These are phyloP conservation scores for Morella rubra DNA, from an alignment of 306 rosid species.

Conservation along the genomic window DNA sequence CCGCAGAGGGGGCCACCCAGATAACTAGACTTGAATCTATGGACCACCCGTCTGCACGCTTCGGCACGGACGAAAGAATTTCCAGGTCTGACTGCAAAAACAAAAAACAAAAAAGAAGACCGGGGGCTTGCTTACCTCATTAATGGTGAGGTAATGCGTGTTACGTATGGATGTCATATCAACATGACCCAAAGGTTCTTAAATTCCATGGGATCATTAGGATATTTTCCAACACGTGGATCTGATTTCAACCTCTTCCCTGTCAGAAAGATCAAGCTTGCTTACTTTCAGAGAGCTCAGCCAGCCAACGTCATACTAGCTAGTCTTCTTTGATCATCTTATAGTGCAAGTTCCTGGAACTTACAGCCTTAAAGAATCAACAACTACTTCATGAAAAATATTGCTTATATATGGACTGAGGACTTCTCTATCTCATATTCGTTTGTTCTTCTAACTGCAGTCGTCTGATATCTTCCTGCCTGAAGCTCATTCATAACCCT, in stretches of 20 bases:
- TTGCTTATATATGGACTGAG: background rate
- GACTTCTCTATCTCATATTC: background rate
- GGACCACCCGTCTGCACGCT: too few relatives aligned
- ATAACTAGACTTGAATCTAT: too few relatives aligned
- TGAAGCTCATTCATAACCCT: background rate
- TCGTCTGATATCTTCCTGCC: background rate
- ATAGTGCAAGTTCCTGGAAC: conserved; percentile 23
- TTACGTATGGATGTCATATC: background rate
- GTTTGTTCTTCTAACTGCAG: too few relatives aligned
- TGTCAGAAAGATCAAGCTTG: background rate
- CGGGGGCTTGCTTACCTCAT: conserved; percentile 8
- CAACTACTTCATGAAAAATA: background rate
- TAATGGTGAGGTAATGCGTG: conserved; percentile 2
- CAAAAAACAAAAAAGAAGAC: background rate
- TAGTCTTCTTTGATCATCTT: conserved; percentile 10
- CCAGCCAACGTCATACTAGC: background rate
- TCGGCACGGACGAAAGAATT: too few relatives aligned
- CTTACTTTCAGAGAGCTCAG: background rate
- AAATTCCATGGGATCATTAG: background rate
- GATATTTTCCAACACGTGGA: conserved; percentile 43
- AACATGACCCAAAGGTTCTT: conserved; percentile 18
- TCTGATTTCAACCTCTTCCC: conserved; percentile 34
- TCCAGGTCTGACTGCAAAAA: too few relatives aligned
- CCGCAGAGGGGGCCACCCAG: too few relatives aligned
- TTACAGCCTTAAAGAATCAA: background rate